phyloP scores from a whole-genome alignment of 495 filamentous ascomycete genomes.

The Tetracladium setigerum region DNA sequence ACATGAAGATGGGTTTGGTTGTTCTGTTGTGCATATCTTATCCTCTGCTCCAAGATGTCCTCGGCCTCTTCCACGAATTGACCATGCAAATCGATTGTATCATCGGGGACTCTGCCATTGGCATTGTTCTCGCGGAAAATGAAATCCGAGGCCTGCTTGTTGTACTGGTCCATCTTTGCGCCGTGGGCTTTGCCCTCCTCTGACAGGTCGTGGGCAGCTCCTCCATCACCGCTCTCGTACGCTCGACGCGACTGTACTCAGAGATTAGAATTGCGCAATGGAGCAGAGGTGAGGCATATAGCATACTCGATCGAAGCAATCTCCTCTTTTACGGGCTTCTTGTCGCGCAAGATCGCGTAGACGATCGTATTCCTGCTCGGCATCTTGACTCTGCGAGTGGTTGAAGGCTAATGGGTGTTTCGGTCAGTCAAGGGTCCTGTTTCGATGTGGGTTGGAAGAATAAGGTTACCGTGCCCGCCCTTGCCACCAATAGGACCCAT shows the following conservation, averaged over 20 bases:
- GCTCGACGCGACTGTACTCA: constrained; percentile 60
- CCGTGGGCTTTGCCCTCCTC: constrained; percentile 81
- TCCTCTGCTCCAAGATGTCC: constrained; percentile 75
- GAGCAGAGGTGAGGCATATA: background rate
- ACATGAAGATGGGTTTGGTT: constrained; percentile 75
- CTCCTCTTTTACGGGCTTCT: constrained; percentile 66
- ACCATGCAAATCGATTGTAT: constrained; percentile 91
- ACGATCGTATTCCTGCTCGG: constrained; percentile 87
- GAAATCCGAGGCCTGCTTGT: constrained; percentile 81
- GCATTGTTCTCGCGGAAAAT: constrained; percentile 95
- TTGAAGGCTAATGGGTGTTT: constrained; percentile 60
- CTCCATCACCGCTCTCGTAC: constrained; percentile 74
- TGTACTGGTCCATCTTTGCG: constrained; percentile 70
- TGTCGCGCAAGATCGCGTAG: constrained; percentile 74
- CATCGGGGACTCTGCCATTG: constrained; percentile 54
- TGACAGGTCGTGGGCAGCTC: constrained; percentile 67
- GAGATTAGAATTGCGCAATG: constrained; percentile 3
- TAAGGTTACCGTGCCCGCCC: too few species aligned
- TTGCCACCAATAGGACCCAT: too few species aligned
- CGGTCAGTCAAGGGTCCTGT: too few species aligned
- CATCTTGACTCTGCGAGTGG: constrained; percentile 53
- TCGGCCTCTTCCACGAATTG: constrained; percentile 92
- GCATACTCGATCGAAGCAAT: constrained; percentile 64
- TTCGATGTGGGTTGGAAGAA: too few species aligned
- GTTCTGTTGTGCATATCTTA: constrained; percentile 60